Conservation (phyloP, 1,139 yeast species). For the Blastobotrys ciferrii region DNA sequence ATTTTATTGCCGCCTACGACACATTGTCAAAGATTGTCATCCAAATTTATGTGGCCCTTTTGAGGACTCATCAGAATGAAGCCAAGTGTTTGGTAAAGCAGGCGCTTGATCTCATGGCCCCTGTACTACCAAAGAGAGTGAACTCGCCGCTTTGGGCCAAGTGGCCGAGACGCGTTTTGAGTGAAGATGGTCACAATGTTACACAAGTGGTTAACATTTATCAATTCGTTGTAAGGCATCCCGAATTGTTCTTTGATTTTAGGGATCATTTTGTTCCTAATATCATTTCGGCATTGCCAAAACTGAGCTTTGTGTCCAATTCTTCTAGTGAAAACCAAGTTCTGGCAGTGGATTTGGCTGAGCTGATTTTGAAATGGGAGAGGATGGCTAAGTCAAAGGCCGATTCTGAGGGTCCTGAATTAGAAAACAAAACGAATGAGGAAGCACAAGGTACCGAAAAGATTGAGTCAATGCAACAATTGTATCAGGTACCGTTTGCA, state of each 20-base stretch:
- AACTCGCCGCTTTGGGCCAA: constrained; percentile 80
- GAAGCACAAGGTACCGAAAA: constrained; percentile 22
- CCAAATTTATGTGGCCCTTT: constrained; percentile 86
- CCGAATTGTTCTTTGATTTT: constrained; percentile 78
- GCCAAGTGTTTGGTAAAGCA: constrained; percentile 81
- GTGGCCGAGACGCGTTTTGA: constrained; percentile 89
- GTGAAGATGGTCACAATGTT: constrained; percentile 84
- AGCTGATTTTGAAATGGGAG: constrained; percentile 85
- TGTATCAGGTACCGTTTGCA: constrained; percentile 65
- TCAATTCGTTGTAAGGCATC: constrained; percentile 84
- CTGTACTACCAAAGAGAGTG: constrained; percentile 76
- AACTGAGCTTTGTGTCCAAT: constrained; percentile 75
- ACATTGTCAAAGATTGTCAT: constrained; percentile 87
- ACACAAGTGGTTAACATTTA: constrained; percentile 85
- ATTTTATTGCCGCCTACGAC: constrained; percentile 83
- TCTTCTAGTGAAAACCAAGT: constrained; percentile 80
- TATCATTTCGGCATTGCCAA: constrained; percentile 93
- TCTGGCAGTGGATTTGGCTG: constrained; percentile 86
- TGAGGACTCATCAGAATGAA: constrained; percentile 83
- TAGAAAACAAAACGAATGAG: constrained; percentile 12
- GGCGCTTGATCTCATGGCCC: constrained; percentile 85
- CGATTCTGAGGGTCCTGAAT: constrained; percentile 24
- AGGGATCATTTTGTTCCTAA: constrained; percentile 88
- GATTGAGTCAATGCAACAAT: constrained; percentile 20
- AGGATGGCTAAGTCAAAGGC: constrained; percentile 35